Evolutionary conservation across 192 early-diverging fungal species (phyloP).

Genomic region (Gryganskiella cystojenkinii): DNA sequence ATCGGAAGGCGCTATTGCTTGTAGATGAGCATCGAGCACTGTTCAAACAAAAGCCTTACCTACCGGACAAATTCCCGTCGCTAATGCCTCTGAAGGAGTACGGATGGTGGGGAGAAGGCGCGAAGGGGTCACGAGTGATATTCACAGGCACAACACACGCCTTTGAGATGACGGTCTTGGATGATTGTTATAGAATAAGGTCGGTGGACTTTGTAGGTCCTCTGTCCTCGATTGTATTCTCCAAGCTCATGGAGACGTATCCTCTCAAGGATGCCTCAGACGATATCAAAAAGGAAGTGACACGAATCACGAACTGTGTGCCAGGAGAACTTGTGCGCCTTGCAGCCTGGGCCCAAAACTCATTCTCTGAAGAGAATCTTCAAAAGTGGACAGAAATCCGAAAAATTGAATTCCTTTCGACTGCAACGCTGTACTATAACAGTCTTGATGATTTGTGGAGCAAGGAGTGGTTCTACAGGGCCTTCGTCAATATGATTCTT

Average conservation of each 20-base stretch:
- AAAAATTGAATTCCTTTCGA: background rate
- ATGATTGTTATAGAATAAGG: slow-evolving; percentile 4
- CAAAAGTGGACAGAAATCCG: slow-evolving; percentile 13
- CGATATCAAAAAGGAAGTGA: slow-evolving; percentile 23
- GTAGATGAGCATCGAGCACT: slow-evolving; percentile 36
- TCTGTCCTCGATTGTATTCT: slow-evolving; percentile 26
- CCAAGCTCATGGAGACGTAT: slow-evolving; percentile 21
- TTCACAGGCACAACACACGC: slow-evolving; percentile 17
- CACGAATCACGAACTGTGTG: slow-evolving; percentile 33
- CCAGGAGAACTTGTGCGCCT: slow-evolving; percentile 43
- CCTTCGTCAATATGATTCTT: slow-evolving; percentile 27
- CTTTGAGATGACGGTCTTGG: slow-evolving; percentile 21
- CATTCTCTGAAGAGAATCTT: slow-evolving; percentile 10
- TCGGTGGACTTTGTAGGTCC: slow-evolving; percentile 40
- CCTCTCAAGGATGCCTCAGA: slow-evolving; percentile 4
- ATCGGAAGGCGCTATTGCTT: slow-evolving; percentile 19
- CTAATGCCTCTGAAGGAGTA: slow-evolving; percentile 17
- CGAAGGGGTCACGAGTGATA: slow-evolving; percentile 20
- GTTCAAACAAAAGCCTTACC: slow-evolving; percentile 20
- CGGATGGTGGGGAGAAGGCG: slow-evolving; percentile 16
- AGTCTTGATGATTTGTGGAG: background rate
- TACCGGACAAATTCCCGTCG: slow-evolving; percentile 4
- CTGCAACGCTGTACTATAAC: slow-evolving; percentile 7
- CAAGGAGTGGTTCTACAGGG: slow-evolving; percentile 15
- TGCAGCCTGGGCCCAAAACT: background rate